Conservation (phyloP, 1,139 yeast genomes). For the Nakaseomyces delphensis region DNA sequence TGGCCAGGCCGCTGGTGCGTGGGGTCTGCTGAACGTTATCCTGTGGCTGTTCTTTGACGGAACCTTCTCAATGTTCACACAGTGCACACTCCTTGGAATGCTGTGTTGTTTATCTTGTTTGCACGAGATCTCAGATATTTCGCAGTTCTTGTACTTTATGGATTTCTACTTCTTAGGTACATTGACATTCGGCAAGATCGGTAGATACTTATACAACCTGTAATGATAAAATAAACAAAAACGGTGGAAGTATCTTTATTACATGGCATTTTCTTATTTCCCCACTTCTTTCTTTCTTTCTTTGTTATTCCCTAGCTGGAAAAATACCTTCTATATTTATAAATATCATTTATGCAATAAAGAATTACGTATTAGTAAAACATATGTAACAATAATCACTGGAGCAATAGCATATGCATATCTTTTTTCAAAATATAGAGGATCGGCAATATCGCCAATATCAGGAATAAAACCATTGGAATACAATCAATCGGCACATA, state of each 20-base stretch:
- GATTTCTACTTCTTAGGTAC: slow-evolving; percentile 59
- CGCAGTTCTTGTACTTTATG: slow-evolving; percentile 27
- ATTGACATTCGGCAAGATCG: slow-evolving; percentile 62
- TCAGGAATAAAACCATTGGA: slow-evolving; percentile 4
- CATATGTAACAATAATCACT: no score
- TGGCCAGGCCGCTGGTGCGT: slow-evolving; percentile 63
- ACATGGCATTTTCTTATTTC: neutral
- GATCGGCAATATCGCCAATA: neutral
- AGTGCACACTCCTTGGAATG: slow-evolving; percentile 39
- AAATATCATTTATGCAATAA: no score
- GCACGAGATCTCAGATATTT: slow-evolving; percentile 19
- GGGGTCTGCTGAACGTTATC: slow-evolving; percentile 70
- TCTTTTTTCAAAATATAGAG: neutral
- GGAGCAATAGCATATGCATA: neutral
- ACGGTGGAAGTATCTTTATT: neutral
- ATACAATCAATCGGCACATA: slow-evolving; percentile 25
- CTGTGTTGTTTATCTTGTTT: slow-evolving; percentile 34
- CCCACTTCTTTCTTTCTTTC: no score
- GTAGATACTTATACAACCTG: slow-evolving; percentile 38
- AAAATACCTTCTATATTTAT: neutral
- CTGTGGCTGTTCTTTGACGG: slow-evolving; percentile 78
- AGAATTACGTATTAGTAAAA: no score
- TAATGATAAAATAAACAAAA: neutral
- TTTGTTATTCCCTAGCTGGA: no score
- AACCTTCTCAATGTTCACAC: slow-evolving; percentile 54